Conservation (phyloP, 2,329 filamentous ascomycete species). For the Pseudogymnoascus sp. region DNA sequence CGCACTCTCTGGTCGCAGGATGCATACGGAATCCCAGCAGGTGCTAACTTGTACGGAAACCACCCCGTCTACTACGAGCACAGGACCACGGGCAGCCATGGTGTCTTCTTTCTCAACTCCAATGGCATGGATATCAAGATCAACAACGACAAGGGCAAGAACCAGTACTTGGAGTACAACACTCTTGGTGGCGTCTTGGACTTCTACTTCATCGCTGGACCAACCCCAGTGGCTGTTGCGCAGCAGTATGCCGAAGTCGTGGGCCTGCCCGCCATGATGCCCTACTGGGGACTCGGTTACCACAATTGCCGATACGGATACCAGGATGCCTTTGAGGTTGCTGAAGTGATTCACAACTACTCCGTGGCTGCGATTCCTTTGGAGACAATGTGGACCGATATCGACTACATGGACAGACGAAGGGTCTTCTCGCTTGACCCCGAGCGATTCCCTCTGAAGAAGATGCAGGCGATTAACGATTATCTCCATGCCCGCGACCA, state of each 20-base stretch:
- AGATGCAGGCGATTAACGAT: slow-evolving; percentile 58
- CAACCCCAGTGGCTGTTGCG: slow-evolving; percentile 49
- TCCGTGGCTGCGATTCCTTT: slow-evolving; percentile 57
- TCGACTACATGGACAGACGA: slow-evolving; percentile 52
- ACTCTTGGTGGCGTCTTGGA: slow-evolving; percentile 70
- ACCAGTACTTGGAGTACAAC: slow-evolving; percentile 72
- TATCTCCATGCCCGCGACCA: slow-evolving; percentile 61
- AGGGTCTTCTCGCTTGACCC: slow-evolving; percentile 59
- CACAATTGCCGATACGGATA: slow-evolving; percentile 62
- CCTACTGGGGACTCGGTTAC: slow-evolving; percentile 57
- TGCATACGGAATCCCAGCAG: slow-evolving; percentile 46
- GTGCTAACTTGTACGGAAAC: slow-evolving; percentile 54
- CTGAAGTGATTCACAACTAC: slow-evolving; percentile 62
- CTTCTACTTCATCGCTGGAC: slow-evolving; percentile 58
- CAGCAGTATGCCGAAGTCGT: slow-evolving; percentile 52
- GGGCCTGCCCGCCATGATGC: slow-evolving; percentile 52
- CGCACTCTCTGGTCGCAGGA: slow-evolving; percentile 57
- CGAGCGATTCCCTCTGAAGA: slow-evolving; percentile 51
- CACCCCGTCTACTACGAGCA: slow-evolving; percentile 61
- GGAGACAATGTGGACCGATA: slow-evolving; percentile 63
- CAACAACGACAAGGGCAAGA: slow-evolving; percentile 48
- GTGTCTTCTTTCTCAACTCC: slow-evolving; percentile 65
- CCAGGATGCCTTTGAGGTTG: slow-evolving; percentile 54
- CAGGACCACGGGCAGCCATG: slow-evolving; percentile 48
- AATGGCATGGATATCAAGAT: slow-evolving; percentile 75